These are phyloP conservation scores for Mytilinidion resinicola DNA, from an alignment of 495 filamentous ascomycete species.

Conservation along the genomic window DNA sequence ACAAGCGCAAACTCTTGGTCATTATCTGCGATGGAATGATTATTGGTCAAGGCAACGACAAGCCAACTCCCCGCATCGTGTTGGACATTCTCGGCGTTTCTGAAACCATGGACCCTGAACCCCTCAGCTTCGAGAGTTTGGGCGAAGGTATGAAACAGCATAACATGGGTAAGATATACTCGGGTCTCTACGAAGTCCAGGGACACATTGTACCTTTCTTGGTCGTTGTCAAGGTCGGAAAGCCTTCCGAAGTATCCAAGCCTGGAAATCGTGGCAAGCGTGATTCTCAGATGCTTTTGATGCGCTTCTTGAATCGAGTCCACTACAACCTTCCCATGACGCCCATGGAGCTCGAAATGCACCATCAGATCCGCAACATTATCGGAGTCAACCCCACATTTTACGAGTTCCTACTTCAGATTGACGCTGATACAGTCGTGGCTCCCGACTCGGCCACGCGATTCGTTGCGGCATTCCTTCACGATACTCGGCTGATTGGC, in stretches of 20 bases:
- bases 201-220: slow-evolving; percentile 97
- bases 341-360: slow-evolving; percentile 95
- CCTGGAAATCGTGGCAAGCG: slow-evolving; percentile 98
- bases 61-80: slow-evolving; percentile 90
- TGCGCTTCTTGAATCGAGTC: slow-evolving; percentile 97
- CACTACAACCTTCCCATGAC: slow-evolving; percentile 96
- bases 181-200: slow-evolving; percentile 93
- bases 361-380: slow-evolving; percentile 97
- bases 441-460: slow-evolving; percentile 85
- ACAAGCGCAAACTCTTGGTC: slow-evolving; percentile 93
- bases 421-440: slow-evolving; percentile 96
- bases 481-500: slow-evolving; percentile 86
- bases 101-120: slow-evolving; percentile 91
- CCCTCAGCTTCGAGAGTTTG: slow-evolving; percentile 92
- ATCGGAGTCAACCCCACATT: slow-evolving; percentile 98
- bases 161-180: slow-evolving; percentile 99
- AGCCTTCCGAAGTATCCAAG: slow-evolving; percentile 85
- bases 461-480: slow-evolving; percentile 83
- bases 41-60: slow-evolving; percentile 95
- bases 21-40: slow-evolving; percentile 99
- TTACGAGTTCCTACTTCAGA: slow-evolving; percentile 94
- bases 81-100: slow-evolving; percentile 94
- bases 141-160: slow-evolving; percentile 96
- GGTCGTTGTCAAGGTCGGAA: slow-evolving; percentile 94
- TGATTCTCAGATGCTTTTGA: slow-evolving; percentile 96